A percentile compares a stretch with the other conserved stretches of the same genome.
phyloP scores from a whole-genome alignment of 306 rosid species.

The Vigna angularis region DNA sequence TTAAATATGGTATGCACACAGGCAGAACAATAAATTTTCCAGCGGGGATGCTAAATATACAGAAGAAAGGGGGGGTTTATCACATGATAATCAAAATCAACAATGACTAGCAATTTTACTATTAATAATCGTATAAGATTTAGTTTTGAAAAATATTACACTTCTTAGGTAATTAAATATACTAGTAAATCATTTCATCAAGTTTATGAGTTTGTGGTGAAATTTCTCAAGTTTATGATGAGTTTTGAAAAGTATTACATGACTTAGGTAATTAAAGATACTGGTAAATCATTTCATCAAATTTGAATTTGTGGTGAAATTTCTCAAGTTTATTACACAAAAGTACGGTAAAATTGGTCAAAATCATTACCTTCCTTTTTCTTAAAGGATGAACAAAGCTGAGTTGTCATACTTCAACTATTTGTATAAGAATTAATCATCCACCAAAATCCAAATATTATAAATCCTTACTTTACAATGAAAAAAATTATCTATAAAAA shows the following conservation, averaged over 20 bases:
- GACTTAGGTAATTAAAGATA: too few species aligned
- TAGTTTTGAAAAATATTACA: not conserved
- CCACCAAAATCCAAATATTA: not conserved
- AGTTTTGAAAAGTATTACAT: too few species aligned
- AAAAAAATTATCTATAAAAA: too few species aligned
- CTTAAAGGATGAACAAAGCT: not conserved
- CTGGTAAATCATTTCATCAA: too few species aligned
- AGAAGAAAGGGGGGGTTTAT: not conserved
- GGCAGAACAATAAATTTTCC: constrained; percentile 10
- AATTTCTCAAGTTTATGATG: too few species aligned
- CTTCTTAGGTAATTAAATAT: too few species aligned
- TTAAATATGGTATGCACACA: constrained; percentile 28
- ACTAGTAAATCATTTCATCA: not conserved
- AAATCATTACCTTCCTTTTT: not conserved
- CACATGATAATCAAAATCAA: too few species aligned
- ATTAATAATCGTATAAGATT: too few species aligned
- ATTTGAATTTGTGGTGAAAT: too few species aligned
- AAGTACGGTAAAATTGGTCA: not conserved
- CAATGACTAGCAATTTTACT: not conserved
- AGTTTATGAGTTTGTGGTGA: not conserved
- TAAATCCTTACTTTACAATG: not conserved
- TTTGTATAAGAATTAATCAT: too few species aligned
- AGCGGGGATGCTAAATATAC: constrained; percentile 3
- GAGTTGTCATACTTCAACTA: not conserved
- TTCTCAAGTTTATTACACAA: not conserved